A percentile compares a stretch with the other conserved stretches of the same genome.
phyloP scores from a whole-genome alignment of 139 green algal species.

The Nannochloris sp. region DNA sequence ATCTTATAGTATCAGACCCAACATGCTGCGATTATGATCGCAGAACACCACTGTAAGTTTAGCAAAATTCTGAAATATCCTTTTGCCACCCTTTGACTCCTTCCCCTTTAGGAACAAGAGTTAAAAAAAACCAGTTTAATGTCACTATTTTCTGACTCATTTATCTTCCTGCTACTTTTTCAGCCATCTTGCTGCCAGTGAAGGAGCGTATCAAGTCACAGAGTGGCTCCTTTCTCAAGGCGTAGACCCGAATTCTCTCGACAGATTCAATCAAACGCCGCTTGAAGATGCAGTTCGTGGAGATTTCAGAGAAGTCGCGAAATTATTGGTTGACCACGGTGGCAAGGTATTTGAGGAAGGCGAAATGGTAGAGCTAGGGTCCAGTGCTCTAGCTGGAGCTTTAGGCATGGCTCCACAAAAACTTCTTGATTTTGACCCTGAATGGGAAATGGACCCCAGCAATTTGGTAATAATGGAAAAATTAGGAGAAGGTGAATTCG shows the following conservation, averaged over 20 bases:
- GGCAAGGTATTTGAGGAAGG: conserved; percentile 38
- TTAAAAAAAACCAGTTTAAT: too few species aligned
- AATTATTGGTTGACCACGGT: conserved; percentile 56
- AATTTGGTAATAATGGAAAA: conserved; percentile 71
- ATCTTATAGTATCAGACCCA: conserved; percentile 59
- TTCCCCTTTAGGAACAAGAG: too few species aligned
- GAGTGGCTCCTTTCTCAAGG: conserved; percentile 74
- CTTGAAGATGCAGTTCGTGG: conserved; percentile 81
- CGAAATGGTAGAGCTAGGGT: conserved; percentile 45
- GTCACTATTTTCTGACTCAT: too few species aligned
- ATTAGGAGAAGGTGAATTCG: conserved; percentile 87
- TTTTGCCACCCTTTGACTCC: not conserved
- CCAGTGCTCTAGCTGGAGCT: conserved; percentile 42
- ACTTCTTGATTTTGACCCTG: conserved; percentile 63
- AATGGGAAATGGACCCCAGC: conserved; percentile 84
- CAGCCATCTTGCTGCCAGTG: conserved; percentile 73
- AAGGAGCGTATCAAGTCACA: conserved; percentile 66
- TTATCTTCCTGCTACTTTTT: not conserved
- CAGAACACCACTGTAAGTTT: conserved; percentile 70
- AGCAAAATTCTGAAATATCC: not conserved
- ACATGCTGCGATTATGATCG: conserved; percentile 81
- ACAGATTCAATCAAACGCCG: conserved; percentile 75
- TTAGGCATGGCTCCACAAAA: conserved; percentile 46
- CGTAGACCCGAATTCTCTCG: conserved; percentile 58
- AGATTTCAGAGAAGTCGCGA: conserved; percentile 67